A percentile compares a stretch with the other conserved stretches of the same genome.
Evolutionary conservation across 345 rosid species (phyloP).

Genomic region (Eucalyptus curtisii): DNA sequence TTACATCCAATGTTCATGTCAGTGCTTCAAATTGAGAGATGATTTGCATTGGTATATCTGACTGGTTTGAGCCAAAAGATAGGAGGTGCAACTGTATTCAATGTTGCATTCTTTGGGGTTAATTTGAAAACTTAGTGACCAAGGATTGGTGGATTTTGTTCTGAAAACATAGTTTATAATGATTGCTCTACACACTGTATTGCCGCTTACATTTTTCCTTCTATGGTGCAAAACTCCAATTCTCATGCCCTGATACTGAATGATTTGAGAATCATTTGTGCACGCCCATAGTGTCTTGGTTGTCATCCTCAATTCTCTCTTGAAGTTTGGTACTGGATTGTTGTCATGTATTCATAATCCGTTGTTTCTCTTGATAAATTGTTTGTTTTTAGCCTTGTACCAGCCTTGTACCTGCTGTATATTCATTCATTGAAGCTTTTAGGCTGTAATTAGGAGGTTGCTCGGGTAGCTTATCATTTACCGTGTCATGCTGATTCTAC

Average conservation of each 20-base stretch:
- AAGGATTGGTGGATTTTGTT: neutral
- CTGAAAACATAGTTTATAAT: neutral
- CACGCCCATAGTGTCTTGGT: neutral
- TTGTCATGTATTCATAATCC: neutral
- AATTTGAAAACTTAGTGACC: neutral
- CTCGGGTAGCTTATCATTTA: neutral
- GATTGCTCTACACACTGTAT: neutral
- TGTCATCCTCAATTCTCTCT: neutral
- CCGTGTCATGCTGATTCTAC: neutral
- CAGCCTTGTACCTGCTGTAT: neutral
- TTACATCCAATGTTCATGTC: neutral
- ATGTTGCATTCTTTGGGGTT: neutral
- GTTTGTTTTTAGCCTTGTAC: neutral
- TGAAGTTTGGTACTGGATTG: neutral
- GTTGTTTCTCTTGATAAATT: neutral
- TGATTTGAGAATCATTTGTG: neutral
- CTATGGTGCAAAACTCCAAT: neutral
- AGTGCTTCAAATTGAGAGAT: neutral
- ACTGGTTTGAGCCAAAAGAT: neutral
- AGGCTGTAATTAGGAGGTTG: neutral
- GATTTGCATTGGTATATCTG: neutral
- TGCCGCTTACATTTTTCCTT: neutral
- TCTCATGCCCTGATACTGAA: neutral
- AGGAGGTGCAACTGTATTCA: neutral
- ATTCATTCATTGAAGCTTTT: neutral